Evolutionary conservation across 2,329 filamentous ascomycete species (phyloP).

Genomic region (Sporothrix pallida): DNA sequence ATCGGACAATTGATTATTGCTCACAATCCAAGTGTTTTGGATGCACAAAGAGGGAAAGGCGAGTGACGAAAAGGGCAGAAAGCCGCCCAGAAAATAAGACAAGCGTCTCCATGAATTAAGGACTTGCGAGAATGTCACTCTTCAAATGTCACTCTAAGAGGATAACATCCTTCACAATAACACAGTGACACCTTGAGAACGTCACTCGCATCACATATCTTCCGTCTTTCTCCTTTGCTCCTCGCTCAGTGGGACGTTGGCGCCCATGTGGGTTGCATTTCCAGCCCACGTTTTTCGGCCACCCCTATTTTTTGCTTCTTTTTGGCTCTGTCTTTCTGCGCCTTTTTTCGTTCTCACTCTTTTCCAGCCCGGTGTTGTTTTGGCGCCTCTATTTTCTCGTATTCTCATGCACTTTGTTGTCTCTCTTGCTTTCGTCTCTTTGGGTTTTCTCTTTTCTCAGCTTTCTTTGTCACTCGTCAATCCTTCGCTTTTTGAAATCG

Average conservation of each 20-base stretch:
- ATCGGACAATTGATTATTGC: background rate
- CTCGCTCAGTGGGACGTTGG: slow-evolving; percentile 3
- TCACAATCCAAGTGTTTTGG: background rate
- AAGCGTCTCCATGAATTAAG: background rate
- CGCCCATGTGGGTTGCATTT: background rate
- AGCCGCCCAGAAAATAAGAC: background rate
- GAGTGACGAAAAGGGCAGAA: background rate
- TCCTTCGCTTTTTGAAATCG: background rate
- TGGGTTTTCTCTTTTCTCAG: background rate
- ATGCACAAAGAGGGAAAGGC: background rate
- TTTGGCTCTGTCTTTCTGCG: background rate
- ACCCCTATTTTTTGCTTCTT: slow-evolving; percentile 17
- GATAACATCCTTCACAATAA: too few species aligned
- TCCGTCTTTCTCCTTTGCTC: background rate
- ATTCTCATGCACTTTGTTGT: background rate
- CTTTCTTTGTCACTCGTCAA: slow-evolving; percentile 19
- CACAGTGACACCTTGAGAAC: too few species aligned
- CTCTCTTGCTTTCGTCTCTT: background rate
- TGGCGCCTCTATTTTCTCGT: slow-evolving; percentile 14
- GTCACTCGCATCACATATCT: background rate
- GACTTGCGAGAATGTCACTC: background rate
- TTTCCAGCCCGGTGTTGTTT: background rate
- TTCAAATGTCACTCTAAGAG: background rate
- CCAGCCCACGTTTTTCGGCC: slow-evolving; percentile 5
- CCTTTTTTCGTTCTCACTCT: background rate